Conservation (phyloP, 148 eudicot species). For the Rhododendron ovatum region DNA sequence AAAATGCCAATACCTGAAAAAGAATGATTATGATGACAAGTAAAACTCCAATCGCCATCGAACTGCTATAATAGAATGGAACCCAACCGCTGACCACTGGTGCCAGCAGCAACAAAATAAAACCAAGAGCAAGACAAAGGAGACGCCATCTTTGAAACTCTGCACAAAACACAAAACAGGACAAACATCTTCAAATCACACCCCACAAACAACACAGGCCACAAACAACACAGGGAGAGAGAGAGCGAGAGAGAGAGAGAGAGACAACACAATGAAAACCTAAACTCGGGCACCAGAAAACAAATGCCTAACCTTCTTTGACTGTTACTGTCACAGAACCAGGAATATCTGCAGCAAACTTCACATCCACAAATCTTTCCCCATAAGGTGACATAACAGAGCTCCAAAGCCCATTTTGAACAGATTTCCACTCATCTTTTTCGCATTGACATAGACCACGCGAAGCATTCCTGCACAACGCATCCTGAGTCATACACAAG, state of each 20-base stretch:
- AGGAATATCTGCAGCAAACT: conserved; percentile 58
- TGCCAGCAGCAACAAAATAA: conserved; percentile 59
- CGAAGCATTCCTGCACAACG: conserved; percentile 67
- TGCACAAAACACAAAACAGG: conserved; percentile 27
- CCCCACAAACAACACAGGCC: background rate
- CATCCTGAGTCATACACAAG: background rate
- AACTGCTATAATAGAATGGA: conserved; percentile 93
- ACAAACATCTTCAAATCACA: background rate
- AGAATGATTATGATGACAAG: conserved; percentile 84
- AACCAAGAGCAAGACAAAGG: conserved; percentile 57
- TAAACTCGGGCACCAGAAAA: background rate
- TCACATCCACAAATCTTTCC: conserved; percentile 74
- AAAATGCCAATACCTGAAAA: conserved; percentile 63
- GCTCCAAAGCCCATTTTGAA: conserved; percentile 70
- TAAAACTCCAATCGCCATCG: conserved; percentile 83
- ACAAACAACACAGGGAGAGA: background rate
- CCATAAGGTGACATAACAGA: conserved; percentile 76
- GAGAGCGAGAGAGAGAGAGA: background rate
- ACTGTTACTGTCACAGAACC: conserved; percentile 67
- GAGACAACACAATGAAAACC: background rate
- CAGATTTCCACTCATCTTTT: conserved; percentile 63
- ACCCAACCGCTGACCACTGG: conserved; percentile 90
- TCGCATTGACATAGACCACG: conserved; percentile 74
- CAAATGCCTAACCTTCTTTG: conserved; percentile 55
- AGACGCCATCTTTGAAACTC: conserved; percentile 87